A percentile compares a stretch with the other conserved stretches of the same genome.
Evolutionary conservation across 768 basidiomycete genomes (phyloP).

Genomic region (Mycena polygramma): DNA sequence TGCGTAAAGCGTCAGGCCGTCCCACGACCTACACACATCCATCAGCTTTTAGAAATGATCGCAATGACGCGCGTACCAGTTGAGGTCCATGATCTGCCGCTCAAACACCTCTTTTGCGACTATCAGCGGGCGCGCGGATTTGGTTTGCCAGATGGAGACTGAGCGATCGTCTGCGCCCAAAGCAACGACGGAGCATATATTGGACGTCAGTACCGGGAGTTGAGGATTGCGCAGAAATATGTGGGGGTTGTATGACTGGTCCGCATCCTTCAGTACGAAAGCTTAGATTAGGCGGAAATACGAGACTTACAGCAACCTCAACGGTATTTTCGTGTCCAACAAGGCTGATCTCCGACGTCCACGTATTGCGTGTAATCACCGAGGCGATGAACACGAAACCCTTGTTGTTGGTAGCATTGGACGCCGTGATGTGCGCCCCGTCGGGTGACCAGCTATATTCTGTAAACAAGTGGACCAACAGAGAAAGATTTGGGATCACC

Average conservation of each 20-base stretch:
- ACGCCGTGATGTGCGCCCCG: constrained; percentile 97
- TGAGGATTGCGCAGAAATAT: constrained; percentile 87
- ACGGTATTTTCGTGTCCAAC: constrained; percentile 98
- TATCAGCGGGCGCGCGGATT: constrained; percentile 89
- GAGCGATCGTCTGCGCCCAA: constrained; percentile 94
- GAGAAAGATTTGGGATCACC: constrained; percentile 57
- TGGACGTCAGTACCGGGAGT: constrained; percentile 77
- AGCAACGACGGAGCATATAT: constrained; percentile 93
- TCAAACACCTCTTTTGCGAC: constrained; percentile 96
- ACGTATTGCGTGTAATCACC: constrained; percentile 90
- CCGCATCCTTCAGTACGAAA: constrained; percentile 15
- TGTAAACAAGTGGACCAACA: constrained; percentile 1
- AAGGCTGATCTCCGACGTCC: constrained; percentile 93
- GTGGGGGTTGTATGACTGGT: constrained; percentile 91
- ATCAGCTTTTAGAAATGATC: constrained; percentile 24
- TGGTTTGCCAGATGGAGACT: constrained; percentile 97
- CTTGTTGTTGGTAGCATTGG: constrained; percentile 96
- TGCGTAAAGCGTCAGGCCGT: constrained; percentile 93
- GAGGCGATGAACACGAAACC: constrained; percentile 98
- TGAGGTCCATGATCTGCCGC: constrained; percentile 93
- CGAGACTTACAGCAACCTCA: constrained; percentile 84
- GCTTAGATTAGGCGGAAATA: constrained; percentile 10
- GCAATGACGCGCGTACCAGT: constrained; percentile 72
- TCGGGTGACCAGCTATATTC: constrained; percentile 94
- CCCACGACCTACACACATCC: constrained; percentile 78